phyloP scores from a whole-genome alignment of 169 alveolate species.

The Ichthyophthirius multifiliis region DNA sequence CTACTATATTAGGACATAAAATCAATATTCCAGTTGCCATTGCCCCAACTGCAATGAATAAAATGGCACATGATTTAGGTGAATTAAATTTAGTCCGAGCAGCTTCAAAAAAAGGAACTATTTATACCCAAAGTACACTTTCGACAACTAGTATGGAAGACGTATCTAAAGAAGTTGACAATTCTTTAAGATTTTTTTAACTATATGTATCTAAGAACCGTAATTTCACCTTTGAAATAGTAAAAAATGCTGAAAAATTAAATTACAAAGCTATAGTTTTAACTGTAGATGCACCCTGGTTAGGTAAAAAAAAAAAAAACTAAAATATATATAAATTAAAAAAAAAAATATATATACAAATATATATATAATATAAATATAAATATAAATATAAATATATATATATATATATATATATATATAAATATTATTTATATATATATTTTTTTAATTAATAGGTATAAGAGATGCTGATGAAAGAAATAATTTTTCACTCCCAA shows the following conservation, averaged over 20 bases:
- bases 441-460: too few species aligned
- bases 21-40: constrained; percentile 37
- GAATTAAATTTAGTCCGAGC: constrained; percentile 19
- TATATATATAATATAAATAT: not conserved
- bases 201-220: constrained; percentile 26
- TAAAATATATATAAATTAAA: not conserved
- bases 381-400: not conserved
- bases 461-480: constrained; percentile 45
- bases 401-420: too few species aligned
- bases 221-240: constrained; percentile 16
- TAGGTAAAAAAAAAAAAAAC: constrained; percentile 42
- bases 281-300: constrained; percentile 54
- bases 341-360: not conserved
- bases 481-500: constrained; percentile 30
- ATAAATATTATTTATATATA: too few species aligned
- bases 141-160: constrained; percentile 22
- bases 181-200: constrained; percentile 27
- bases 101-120: constrained; percentile 8
- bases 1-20: constrained; percentile 31
- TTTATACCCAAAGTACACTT: constrained; percentile 22
- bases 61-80: constrained; percentile 43
- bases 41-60: constrained; percentile 50
- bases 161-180: not conserved
- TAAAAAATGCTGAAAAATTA: constrained; percentile 31
- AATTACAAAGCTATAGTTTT: constrained; percentile 44